Percentiles rank a stretch among this genome's conserved stretches.
These are phyloP conservation scores for Magnolia kwangsiensis DNA, from an alignment of 164 flowering plant species.

Conservation along the genomic window DNA sequence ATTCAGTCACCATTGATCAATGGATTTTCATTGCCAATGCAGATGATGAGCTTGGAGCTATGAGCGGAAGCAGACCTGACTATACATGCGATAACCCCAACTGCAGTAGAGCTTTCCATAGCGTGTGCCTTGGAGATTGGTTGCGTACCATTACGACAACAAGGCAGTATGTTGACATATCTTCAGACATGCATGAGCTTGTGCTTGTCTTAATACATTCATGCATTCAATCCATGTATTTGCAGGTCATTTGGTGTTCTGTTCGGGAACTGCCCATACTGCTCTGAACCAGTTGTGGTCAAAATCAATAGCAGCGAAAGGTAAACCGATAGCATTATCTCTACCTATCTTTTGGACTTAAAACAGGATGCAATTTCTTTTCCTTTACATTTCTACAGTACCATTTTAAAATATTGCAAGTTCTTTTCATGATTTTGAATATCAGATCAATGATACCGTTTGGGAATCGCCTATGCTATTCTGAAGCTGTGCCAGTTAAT, in stretches of 20 bases:
- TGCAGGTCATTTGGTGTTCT: constrained; percentile 79
- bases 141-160: constrained; percentile 78
- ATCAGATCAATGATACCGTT: background rate
- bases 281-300: constrained; percentile 79
- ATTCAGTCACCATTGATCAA: background rate
- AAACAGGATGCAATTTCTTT: background rate
- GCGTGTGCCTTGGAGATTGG: constrained; percentile 82
- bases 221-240: constrained; percentile 6
- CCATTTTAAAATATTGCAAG: background rate
- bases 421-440: background rate
- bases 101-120: constrained; percentile 72
- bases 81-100: constrained; percentile 66
- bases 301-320: constrained; percentile 36
- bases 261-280: constrained; percentile 86
- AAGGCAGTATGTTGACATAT: constrained; percentile 59
- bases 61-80: constrained; percentile 67
- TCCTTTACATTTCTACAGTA: background rate
- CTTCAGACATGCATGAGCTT: background rate
- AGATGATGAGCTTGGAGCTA: constrained; percentile 76
- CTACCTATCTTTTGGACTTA: background rate
- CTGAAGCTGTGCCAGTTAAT: background rate
- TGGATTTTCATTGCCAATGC: background rate
- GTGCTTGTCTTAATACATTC: background rate
- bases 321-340: background rate
- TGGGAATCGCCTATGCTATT: background rate